Evolutionary conservation across 257 asterid genomes (phyloP), one percentile per base, ranked within the genome.

Genomic region (Solanum neorickii): DNA sequence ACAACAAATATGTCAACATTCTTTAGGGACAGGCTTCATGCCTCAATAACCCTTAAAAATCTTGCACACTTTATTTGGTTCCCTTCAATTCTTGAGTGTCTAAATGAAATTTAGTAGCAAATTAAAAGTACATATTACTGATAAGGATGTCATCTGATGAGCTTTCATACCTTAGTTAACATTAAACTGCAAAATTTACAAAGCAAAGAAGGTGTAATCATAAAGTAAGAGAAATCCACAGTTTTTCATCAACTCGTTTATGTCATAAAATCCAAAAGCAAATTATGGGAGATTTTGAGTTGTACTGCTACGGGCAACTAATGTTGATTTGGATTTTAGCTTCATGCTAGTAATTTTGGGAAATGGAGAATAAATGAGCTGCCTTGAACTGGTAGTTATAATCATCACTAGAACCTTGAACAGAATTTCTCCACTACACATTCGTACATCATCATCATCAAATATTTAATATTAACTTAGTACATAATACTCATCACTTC

Each of bases 281-380:
- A 74, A 74, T 74, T 11, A 21, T 74, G 52, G 29, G 27, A 21
- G 49, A 39, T 21, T 37, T 21, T 33, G 49, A 21, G 52, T 35
- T 4, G 25, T 23, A 75, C 33, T 12, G 56, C 12, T 2, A 20
- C 31, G 31, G 39, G 20, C 16, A 74, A 11, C 8, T 37, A 20
- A 35, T 73, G 47, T 72, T 68, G 37, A 27, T 7, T 27, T 68
- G 74, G 37, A 37, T 68, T 18, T 13, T 44, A 83, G 66, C 18
- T 31, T 6, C 59, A 74, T 89, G 66, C n/a, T 72, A 83, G 90
- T 88, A 95, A 95, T 33, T 31, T 90, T 91, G 94, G 42, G 91
- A 87, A 66, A 83, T 94, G 83, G 96, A 90, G 88, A 90, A 94
- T 91, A 90, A 96, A 80, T 65, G 93, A 92, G 98, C 94, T 9